These are phyloP conservation scores for Striga hermonthica DNA, from an alignment of 305 asterid species.

Conservation along the genomic window DNA sequence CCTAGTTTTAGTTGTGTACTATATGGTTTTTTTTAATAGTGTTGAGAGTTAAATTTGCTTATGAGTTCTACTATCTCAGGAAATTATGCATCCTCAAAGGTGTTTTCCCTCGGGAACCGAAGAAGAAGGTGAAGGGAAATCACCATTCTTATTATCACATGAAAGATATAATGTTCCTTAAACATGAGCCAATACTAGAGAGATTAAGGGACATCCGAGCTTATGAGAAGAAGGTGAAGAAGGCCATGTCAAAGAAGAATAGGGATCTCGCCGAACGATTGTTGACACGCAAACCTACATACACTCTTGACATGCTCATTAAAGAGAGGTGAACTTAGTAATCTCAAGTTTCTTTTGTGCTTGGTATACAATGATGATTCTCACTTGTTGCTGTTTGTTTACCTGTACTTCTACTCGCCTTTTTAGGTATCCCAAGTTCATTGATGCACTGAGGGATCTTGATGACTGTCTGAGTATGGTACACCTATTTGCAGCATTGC, in stretches of 20 bases:
- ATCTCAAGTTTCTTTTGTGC: not conserved
- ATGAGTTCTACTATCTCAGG: conserved; percentile 36
- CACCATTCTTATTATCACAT: conserved; percentile 90
- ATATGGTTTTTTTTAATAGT: not conserved
- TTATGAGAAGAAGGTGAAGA: conserved; percentile 74
- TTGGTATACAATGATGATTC: conserved; percentile 1
- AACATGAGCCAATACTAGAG: conserved; percentile 81
- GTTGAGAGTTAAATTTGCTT: conserved; percentile 16
- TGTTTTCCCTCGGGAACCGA: conserved; percentile 91
- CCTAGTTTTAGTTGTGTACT: not conserved
- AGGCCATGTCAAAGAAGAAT: conserved; percentile 80
- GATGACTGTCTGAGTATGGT: conserved; percentile 97
- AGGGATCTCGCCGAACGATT: conserved; percentile 78
- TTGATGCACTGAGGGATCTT: conserved; percentile 91
- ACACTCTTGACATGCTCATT: conserved; percentile 79
- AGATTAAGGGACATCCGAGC: conserved; percentile 67
- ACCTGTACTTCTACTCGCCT: not conserved
- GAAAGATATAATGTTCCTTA: conserved; percentile 85
- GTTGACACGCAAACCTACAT: conserved; percentile 72
- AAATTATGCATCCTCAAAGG: conserved; percentile 91
- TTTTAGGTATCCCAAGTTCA: conserved; percentile 77
- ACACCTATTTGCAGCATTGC: conserved; percentile 96
- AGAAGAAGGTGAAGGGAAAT: conserved; percentile 94
- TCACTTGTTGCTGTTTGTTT: conserved; percentile 18
- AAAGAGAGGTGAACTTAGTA: conserved; percentile 62